These are phyloP conservation scores for Coemansia sp. DNA, from an alignment of 192 early-diverging fungal species.

Conservation along the genomic window DNA sequence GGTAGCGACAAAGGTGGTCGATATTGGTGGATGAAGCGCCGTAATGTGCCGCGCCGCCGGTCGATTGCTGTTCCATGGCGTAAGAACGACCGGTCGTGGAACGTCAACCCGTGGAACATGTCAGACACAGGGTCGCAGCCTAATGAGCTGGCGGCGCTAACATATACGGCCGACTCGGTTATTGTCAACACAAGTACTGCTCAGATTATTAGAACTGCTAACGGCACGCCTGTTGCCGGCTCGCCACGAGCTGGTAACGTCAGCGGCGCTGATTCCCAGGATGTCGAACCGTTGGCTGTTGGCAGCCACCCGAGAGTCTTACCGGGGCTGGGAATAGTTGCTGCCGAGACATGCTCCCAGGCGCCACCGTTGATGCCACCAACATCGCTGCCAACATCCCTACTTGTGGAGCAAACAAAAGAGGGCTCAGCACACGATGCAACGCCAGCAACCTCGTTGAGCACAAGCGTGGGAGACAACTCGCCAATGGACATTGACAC, in stretches of 20 bases:
- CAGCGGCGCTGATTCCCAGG: not conserved
- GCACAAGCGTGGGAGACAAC: not conserved
- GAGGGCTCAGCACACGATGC: not conserved
- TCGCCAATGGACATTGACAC: constrained; percentile 13
- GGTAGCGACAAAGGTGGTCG: constrained; percentile 15
- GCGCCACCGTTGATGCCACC: not conserved
- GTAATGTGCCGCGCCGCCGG: constrained; percentile 44
- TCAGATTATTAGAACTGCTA: constrained; percentile 14
- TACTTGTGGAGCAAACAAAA: not conserved
- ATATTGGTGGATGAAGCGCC: constrained; percentile 52
- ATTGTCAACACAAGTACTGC: constrained; percentile 25
- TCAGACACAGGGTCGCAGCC: not conserved
- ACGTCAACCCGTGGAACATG: constrained; percentile 49
- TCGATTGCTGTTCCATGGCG: constrained; percentile 51
- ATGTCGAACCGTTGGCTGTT: not conserved
- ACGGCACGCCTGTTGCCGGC: not conserved
- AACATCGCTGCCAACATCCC: not conserved
- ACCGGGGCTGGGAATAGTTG: constrained; percentile 12
- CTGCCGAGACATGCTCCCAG: not conserved
- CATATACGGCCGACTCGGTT: constrained; percentile 33
- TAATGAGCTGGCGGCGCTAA: constrained; percentile 21
- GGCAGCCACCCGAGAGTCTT: not conserved
- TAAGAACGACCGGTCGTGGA: constrained; percentile 55
- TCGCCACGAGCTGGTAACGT: not conserved
- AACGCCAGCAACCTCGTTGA: not conserved